A percentile compares a stretch with the other conserved stretches of the same genome.
These are phyloP conservation scores for Wilhelminamyces savonicus DNA, from an alignment of 805 yeast species.

Conservation along the genomic window DNA sequence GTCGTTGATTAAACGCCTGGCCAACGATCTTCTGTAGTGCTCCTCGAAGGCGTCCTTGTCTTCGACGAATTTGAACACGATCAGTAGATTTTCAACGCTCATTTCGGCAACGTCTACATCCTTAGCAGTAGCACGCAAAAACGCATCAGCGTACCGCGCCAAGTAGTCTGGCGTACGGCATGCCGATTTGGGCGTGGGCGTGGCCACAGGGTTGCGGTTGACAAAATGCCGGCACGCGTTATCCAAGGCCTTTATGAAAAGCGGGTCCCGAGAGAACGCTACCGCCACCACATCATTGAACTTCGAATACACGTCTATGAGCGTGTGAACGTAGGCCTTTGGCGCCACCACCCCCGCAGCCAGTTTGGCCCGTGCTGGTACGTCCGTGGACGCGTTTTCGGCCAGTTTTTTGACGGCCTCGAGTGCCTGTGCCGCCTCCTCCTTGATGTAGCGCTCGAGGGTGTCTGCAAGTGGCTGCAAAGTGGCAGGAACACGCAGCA, in stretches of 20 bases:
- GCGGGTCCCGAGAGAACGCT: conserved; percentile 69
- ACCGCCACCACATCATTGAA: conserved; percentile 57
- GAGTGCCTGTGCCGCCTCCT: conserved; percentile 42
- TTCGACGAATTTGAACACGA: conserved; percentile 77
- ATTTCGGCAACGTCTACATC: conserved; percentile 66
- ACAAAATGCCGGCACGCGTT: conserved; percentile 82
- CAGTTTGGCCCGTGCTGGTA: conserved; percentile 10
- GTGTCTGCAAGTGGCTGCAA: conserved; percentile 70
- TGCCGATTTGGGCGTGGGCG: conserved; percentile 47
- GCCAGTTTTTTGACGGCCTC: conserved; percentile 42
- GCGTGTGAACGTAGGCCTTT: conserved; percentile 69
- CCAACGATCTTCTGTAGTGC: conserved; percentile 81
- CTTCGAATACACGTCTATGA: conserved; percentile 62
- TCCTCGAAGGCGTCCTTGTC: conserved; percentile 95
- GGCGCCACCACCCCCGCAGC: conserved; percentile 50
- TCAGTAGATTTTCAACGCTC: conserved; percentile 80
- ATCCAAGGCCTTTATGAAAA: conserved; percentile 82
- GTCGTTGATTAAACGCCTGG: conserved; percentile 83
- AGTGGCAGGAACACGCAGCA: conserved; percentile 74
- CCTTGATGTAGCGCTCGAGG: conserved; percentile 67
- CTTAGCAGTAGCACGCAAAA: conserved; percentile 70
- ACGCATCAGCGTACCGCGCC: conserved; percentile 82
- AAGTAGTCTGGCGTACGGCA: conserved; percentile 90
- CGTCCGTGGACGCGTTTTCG: conserved; percentile 12
- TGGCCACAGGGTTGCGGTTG: conserved; percentile 76